Percentiles rank a stretch among this genome's conserved stretches.
Conservation (phyloP, 805 yeast genomes). For the Barnettozyma salicaria region DNA sequence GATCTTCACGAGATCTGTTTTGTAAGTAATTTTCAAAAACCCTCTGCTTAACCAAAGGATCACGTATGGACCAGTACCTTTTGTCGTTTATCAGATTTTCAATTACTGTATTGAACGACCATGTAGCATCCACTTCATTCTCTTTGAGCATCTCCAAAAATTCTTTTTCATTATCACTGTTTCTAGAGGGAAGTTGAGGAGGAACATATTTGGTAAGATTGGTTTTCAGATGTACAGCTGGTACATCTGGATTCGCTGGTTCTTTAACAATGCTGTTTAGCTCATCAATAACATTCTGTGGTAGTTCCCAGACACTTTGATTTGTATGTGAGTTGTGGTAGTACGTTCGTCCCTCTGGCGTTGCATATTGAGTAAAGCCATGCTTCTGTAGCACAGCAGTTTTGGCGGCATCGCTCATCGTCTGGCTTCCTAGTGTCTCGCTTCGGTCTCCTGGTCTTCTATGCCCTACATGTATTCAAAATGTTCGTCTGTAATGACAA, state of each 20-base stretch:
- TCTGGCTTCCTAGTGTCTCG: too few species aligned
- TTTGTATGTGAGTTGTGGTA: constrained; percentile 61
- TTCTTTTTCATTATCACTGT: constrained; percentile 35
- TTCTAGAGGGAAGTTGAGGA: constrained; percentile 17
- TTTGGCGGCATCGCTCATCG: too few species aligned
- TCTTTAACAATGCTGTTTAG: constrained; percentile 6
- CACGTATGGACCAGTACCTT: constrained; percentile 61
- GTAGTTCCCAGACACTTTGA: constrained; percentile 79
- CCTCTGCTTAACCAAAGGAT: constrained; percentile 52
- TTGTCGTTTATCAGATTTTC: constrained; percentile 50
- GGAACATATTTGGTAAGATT: constrained; percentile 7
- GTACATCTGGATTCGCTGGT: constrained; percentile 4
- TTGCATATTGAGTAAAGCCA: constrained; percentile 46
- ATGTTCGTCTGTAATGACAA: too few species aligned
- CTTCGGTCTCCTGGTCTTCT: too few species aligned
- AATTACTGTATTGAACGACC: constrained; percentile 70
- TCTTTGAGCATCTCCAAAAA: constrained; percentile 51
- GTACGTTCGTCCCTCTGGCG: constrained; percentile 56
- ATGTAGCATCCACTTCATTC: constrained; percentile 57
- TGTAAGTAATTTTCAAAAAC: constrained; percentile 61
- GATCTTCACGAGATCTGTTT: constrained; percentile 43
- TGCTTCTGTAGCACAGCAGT: constrained; percentile 37
- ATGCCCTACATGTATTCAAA: too few species aligned
- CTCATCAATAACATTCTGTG: constrained; percentile 39
- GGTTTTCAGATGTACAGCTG: neutral